Conservation (phyloP, 768 basidiomycete species). For the Trametes cinnabarina region DNA sequence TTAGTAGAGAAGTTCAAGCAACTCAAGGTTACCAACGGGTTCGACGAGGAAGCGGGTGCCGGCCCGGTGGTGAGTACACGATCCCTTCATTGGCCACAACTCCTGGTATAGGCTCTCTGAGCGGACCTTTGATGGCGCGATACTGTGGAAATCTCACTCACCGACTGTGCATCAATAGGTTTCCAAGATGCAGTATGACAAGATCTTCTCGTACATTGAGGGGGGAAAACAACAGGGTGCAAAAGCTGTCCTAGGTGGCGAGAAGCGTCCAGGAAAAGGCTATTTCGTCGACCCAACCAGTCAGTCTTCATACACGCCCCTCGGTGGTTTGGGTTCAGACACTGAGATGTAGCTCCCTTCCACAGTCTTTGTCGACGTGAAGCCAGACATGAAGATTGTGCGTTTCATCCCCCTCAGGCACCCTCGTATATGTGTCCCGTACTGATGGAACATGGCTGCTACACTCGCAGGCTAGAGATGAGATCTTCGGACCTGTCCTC, state of each 20-base stretch:
- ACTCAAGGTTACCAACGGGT: constrained; percentile 76
- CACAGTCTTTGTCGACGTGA: constrained; percentile 80
- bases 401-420: constrained; percentile 24
- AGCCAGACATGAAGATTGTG: constrained; percentile 82
- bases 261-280: constrained; percentile 72
- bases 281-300: constrained; percentile 90
- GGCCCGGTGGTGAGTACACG: constrained; percentile 74
- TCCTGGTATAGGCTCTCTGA: no score
- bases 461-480: constrained; percentile 22
- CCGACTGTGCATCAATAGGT: constrained; percentile 44
- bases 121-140: no score
- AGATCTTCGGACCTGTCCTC: constrained; percentile 96
- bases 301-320: constrained; percentile 34
- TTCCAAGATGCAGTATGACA: constrained; percentile 82
- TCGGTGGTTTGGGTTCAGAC: neutral
- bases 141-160: no score
- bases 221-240: constrained; percentile 84
- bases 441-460: neutral
- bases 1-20: constrained; percentile 66
- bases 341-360: constrained; percentile 7
- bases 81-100: no score
- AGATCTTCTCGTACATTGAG: constrained; percentile 86
- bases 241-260: constrained; percentile 73
- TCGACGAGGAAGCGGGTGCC: constrained; percentile 68
- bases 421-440: neutral